Conservation (phyloP, 2,329 filamentous ascomycete genomes). For the Fusarium napiforme region DNA sequence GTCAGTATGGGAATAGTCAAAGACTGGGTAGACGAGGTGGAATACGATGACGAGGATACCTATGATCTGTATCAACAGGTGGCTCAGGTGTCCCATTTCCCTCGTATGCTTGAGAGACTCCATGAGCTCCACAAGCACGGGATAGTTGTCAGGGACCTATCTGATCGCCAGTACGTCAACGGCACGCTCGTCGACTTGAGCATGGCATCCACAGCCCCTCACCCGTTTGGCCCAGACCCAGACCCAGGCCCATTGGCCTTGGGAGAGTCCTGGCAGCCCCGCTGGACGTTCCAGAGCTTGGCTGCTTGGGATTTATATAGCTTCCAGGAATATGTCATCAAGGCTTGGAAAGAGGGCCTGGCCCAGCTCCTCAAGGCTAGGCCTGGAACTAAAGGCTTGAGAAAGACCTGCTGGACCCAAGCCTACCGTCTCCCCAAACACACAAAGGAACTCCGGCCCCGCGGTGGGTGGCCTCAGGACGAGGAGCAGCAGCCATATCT, state of each 20-base stretch:
- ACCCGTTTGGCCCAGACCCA: slow-evolving; percentile 7
- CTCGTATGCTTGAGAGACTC: slow-evolving; percentile 4
- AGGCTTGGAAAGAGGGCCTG: background rate
- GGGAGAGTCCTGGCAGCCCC: background rate
- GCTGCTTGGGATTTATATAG: slow-evolving; percentile 8
- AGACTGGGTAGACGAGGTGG: slow-evolving; percentile 9
- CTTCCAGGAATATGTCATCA: background rate
- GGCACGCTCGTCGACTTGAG: slow-evolving; percentile 16
- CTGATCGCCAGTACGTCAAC: slow-evolving; percentile 6
- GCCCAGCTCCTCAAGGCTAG: background rate
- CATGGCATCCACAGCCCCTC: background rate
- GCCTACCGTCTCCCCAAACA: background rate
- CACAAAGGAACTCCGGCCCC: background rate
- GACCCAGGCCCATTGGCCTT: background rate
- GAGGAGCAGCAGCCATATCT: background rate
- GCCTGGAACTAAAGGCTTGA: background rate
- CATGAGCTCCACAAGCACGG: background rate
- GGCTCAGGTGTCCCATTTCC: background rate
- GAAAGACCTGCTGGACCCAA: background rate
- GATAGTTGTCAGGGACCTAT: slow-evolving; percentile 3
- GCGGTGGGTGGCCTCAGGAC: accelerated
- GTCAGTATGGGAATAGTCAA: slow-evolving; percentile 4
- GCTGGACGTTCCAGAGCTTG: slow-evolving; percentile 13
- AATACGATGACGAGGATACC: background rate
- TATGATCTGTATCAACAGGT: background rate